A percentile compares a stretch with the other conserved stretches of the same genome.
These are phyloP conservation scores for Mycosphaerella sp. DNA, from an alignment of 2,329 filamentous ascomycete genomes.

Conservation along the genomic window DNA sequence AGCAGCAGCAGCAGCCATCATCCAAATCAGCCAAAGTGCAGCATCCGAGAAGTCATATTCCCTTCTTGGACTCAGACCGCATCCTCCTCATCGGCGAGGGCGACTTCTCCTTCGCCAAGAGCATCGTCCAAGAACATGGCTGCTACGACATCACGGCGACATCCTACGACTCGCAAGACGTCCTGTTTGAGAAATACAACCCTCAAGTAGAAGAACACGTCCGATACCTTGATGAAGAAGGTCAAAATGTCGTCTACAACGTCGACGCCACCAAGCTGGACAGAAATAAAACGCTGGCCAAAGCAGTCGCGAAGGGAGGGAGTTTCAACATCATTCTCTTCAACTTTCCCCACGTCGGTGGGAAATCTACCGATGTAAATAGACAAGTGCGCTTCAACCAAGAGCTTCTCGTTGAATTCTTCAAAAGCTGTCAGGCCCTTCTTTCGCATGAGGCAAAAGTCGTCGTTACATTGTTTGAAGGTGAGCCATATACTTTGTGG, in stretches of 20 bases:
- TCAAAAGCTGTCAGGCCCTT: constrained; percentile 49
- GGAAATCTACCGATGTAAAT: constrained; percentile 87
- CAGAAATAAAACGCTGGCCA: constrained; percentile 40
- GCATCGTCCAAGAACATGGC: constrained; percentile 59
- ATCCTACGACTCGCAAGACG: constrained; percentile 55
- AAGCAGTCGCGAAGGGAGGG: constrained; percentile 25
- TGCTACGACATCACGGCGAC: constrained; percentile 65
- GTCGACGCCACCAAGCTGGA: constrained; percentile 64
- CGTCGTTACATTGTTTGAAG: constrained; percentile 84
- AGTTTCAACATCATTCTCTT: constrained; percentile 77
- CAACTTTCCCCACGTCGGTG: constrained; percentile 96
- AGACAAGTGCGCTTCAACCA: constrained; percentile 91
- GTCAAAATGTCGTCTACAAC: constrained; percentile 50
- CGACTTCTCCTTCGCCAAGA: constrained; percentile 71
- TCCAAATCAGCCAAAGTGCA: constrained; percentile 8
- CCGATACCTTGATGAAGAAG: constrained; percentile 46
- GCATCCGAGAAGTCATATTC: constrained; percentile 50
- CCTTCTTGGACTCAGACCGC: constrained; percentile 58
- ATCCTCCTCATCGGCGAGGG: constrained; percentile 74
- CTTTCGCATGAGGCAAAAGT: constrained; percentile 55
- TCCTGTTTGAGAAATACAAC: constrained; percentile 60
- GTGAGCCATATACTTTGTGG: constrained; percentile 92
- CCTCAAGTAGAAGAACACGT: constrained; percentile 61
- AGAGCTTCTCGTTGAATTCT: constrained; percentile 65
- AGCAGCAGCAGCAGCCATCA: constrained; percentile 7